These are phyloP conservation scores for Rhizopogon vesiculosus DNA, from an alignment of 768 basidiomycete genomes.

Conservation along the genomic window DNA sequence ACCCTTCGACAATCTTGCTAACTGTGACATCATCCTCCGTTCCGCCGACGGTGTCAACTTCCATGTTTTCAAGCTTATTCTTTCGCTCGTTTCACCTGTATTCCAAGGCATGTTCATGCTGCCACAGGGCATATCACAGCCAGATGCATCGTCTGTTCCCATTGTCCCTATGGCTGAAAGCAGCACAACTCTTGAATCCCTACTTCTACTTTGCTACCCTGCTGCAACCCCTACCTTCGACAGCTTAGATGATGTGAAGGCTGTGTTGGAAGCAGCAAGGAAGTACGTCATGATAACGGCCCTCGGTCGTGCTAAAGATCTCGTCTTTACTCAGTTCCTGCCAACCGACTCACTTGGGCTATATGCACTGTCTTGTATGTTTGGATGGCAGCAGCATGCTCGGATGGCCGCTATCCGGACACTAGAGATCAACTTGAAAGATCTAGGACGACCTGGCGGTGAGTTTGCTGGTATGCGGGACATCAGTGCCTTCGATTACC, in stretches of 20 bases:
- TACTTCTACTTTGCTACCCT: constrained; percentile 40
- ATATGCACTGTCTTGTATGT: constrained; percentile 24
- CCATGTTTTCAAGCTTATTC: constrained; percentile 23
- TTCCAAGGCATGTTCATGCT: constrained; percentile 45
- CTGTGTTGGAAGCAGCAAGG: constrained; percentile 9
- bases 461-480: constrained; percentile 35
- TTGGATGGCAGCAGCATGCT: constrained; percentile 15
- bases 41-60: constrained; percentile 7
- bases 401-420: constrained; percentile 17
- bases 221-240: background rate
- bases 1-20: constrained; percentile 6
- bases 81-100: constrained; percentile 45
- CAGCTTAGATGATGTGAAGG: constrained; percentile 9
- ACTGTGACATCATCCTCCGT: constrained; percentile 12
- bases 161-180: constrained; percentile 38
- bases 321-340: constrained; percentile 7
- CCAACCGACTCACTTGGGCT: constrained; percentile 16
- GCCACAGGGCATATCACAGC: constrained; percentile 25
- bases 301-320: constrained; percentile 9
- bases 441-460: background rate
- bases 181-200: constrained; percentile 26
- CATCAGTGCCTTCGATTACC: constrained; percentile 36
- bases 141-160: constrained; percentile 14
- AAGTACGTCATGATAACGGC: constrained; percentile 24
- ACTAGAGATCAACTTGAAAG: constrained; percentile 7